Evolutionary conservation across 1,284 basidiomycete genomes (phyloP).

Genomic region (Coriolopsis trogii): DNA sequence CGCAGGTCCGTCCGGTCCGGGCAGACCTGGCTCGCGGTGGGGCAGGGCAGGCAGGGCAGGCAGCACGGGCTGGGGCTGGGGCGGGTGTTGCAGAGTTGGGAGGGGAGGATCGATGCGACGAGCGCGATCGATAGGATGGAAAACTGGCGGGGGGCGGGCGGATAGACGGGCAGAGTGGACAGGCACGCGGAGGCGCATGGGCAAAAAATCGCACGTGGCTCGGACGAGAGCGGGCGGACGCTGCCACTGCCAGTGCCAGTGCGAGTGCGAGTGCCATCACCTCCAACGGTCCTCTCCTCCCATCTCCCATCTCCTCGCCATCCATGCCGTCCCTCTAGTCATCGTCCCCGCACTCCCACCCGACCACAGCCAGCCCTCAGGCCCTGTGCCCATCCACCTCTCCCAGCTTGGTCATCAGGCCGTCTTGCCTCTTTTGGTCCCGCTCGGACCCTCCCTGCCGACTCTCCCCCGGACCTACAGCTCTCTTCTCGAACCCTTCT

Average conservation of each 20-base stretch:
- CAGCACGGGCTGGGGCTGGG: too few species aligned
- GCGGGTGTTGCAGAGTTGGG: too few species aligned
- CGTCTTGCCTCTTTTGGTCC: slow-evolving; percentile 8
- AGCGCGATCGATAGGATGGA: slow-evolving; percentile 8
- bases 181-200: too few species aligned
- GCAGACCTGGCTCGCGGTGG: not conserved
- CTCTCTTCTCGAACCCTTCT: slow-evolving; percentile 11
- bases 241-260: too few species aligned
- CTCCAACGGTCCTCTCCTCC: slow-evolving; percentile 12
- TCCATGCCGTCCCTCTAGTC: slow-evolving; percentile 20
- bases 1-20: slow-evolving; percentile 15
- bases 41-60: too few species aligned
- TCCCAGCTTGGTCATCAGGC: slow-evolving; percentile 7
- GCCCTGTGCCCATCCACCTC: slow-evolving; percentile 13
- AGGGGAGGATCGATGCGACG: too few species aligned
- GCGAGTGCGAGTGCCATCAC: too few species aligned
- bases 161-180: too few species aligned
- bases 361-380: slow-evolving; percentile 9
- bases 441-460: slow-evolving; percentile 17
- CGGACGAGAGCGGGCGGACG: slow-evolving; percentile 20
- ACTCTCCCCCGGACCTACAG: slow-evolving; percentile 14
- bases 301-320: slow-evolving; percentile 12
- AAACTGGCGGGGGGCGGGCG: not conserved
- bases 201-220: slow-evolving; percentile 12
- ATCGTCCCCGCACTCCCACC: not conserved